Percentiles rank a stretch among this genome's conserved stretches.
These are phyloP conservation scores for Aspergillus jensenii DNA, from an alignment of 2,329 filamentous ascomycete genomes.

Conservation along the genomic window DNA sequence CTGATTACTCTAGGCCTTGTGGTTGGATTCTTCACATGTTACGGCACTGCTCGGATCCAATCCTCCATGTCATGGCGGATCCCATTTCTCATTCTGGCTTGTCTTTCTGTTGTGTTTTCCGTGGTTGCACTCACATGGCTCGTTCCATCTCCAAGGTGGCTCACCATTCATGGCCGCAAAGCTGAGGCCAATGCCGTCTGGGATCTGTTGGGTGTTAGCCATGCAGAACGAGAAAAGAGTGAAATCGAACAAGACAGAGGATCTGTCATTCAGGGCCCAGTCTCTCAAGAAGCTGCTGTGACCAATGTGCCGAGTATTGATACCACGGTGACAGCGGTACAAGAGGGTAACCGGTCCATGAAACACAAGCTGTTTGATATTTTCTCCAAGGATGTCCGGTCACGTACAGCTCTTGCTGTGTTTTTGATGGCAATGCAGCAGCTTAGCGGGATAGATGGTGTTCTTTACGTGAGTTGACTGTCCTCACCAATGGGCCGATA, in stretches of 20 bases:
- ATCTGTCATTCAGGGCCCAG: not conserved
- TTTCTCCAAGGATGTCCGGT: slow-evolving; percentile 45
- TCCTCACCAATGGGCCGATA: not conserved
- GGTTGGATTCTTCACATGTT: slow-evolving; percentile 61
- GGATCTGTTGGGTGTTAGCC: slow-evolving; percentile 45
- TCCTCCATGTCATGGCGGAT: slow-evolving; percentile 57
- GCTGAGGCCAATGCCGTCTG: slow-evolving; percentile 48
- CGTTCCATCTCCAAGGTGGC: slow-evolving; percentile 60
- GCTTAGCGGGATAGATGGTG: slow-evolving; percentile 62
- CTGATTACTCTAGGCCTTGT: slow-evolving; percentile 53
- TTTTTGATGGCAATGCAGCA: slow-evolving; percentile 63
- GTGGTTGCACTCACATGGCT: slow-evolving; percentile 43
- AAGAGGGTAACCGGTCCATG: slow-evolving; percentile 7
- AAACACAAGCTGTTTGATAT: slow-evolving; percentile 29
- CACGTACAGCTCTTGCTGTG: slow-evolving; percentile 52
- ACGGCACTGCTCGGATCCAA: slow-evolving; percentile 51
- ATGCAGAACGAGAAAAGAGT: slow-evolving; percentile 50
- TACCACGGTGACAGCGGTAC: not conserved
- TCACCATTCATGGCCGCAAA: slow-evolving; percentile 49
- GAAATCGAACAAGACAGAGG: slow-evolving; percentile 35
- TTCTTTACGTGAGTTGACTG: slow-evolving; percentile 53
- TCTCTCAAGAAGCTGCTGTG: slow-evolving; percentile 3
- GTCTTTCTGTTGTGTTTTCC: slow-evolving; percentile 42
- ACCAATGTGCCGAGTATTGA: slow-evolving; percentile 4
- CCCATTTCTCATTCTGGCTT: slow-evolving; percentile 53